A percentile compares a stretch with the other conserved stretches of the same genome.
These are phyloP conservation scores for Pulveroboletus sp. DNA, from an alignment of 768 basidiomycete species.

Conservation along the genomic window DNA sequence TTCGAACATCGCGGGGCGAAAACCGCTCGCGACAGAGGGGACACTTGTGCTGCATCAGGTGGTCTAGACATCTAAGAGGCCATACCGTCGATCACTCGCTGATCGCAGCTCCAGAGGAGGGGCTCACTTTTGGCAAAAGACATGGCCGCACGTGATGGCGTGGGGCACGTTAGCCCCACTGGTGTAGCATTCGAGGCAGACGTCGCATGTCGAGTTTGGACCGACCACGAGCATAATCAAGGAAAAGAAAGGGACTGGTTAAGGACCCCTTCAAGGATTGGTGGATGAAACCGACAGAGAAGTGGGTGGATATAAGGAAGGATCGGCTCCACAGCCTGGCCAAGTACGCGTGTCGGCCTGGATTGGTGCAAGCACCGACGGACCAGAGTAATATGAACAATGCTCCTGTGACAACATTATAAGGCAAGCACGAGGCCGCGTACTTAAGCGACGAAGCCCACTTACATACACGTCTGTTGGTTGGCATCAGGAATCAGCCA, in stretches of 20 bases:
- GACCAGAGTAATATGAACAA: constrained; percentile 19
- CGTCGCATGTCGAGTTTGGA: constrained; percentile 65
- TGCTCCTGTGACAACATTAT: constrained; percentile 27
- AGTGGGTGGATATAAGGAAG: constrained; percentile 20
- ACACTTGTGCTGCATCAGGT: constrained; percentile 47
- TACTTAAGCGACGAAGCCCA: constrained; percentile 28
- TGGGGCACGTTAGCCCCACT: constrained; percentile 53
- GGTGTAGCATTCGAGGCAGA: constrained; percentile 66
- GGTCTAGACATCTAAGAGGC: constrained; percentile 48
- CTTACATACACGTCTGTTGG: constrained; percentile 16
- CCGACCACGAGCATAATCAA: constrained; percentile 62
- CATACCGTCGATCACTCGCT: not conserved
- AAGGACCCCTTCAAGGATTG: constrained; percentile 29
- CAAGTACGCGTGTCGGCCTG: constrained; percentile 29
- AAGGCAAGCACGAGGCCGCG: constrained; percentile 33
- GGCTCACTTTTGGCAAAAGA: constrained; percentile 51
- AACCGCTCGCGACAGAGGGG: constrained; percentile 63
- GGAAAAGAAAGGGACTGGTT: constrained; percentile 28
- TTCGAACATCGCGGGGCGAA: constrained; percentile 42
- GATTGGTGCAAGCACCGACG: constrained; percentile 21
- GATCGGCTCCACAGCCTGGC: constrained; percentile 22
- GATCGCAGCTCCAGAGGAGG: constrained; percentile 20
- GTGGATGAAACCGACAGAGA: constrained; percentile 1
- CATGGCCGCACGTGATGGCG: constrained; percentile 67
- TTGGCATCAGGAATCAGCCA: constrained; percentile 14